Conservation (phyloP, 495 filamentous ascomycete species). For the Aspergillus sclerotioniger region DNA sequence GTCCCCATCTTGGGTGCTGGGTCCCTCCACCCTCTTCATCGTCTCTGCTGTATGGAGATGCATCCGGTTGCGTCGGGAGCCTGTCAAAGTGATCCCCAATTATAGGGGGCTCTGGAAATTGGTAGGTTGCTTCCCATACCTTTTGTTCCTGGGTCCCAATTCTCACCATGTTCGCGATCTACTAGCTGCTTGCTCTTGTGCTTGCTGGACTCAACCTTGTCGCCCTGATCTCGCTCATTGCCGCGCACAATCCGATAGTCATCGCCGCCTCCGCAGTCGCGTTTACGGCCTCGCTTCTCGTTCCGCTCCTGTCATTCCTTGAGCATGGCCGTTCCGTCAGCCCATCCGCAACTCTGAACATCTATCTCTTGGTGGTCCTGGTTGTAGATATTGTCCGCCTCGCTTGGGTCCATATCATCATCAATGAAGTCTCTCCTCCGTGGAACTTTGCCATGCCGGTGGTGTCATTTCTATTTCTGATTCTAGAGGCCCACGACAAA, state of each 20-base stretch:
- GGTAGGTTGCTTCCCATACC: not conserved
- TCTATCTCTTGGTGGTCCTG: not conserved
- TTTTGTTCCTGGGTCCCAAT: not conserved
- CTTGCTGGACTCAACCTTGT: not conserved
- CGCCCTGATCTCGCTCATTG: not conserved
- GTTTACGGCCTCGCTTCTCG: not conserved
- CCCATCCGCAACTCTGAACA: not conserved
- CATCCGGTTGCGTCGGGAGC: not conserved
- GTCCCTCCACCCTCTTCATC: not conserved
- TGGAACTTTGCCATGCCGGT: not conserved
- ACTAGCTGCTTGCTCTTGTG: not conserved
- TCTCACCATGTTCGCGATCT: not conserved
- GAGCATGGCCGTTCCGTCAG: not conserved
- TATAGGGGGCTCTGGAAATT: not conserved
- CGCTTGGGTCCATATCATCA: not conserved
- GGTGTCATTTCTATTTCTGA: not conserved
- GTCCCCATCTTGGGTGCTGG: not conserved
- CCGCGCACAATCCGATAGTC: not conserved
- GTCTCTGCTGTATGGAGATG: not conserved
- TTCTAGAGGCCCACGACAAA: not conserved
- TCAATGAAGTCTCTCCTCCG: not conserved
- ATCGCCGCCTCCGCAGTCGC: not conserved
- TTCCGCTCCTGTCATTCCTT: not conserved
- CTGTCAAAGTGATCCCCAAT: not conserved
- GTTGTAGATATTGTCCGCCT: not conserved